Evolutionary conservation across 306 rosid species (phyloP).

Genomic region (Prunus fruticosa): DNA sequence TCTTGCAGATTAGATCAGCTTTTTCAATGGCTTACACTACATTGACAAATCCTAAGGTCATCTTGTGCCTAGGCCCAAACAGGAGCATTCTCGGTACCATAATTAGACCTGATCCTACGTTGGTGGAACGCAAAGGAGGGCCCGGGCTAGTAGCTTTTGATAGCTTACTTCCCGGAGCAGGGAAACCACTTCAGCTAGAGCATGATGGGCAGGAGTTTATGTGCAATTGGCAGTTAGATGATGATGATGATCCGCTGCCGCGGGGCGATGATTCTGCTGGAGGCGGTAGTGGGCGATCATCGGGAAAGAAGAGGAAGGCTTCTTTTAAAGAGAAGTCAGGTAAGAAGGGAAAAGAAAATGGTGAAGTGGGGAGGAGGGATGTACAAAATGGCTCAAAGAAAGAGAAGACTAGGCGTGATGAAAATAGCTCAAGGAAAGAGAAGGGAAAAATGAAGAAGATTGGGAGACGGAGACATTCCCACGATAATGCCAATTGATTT

Average conservation of each 20-base stretch:
- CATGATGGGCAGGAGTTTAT: slow-evolving; percentile 45
- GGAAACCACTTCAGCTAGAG: slow-evolving; percentile 54
- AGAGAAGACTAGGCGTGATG: slow-evolving; percentile 30
- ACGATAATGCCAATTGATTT: slow-evolving; percentile 19
- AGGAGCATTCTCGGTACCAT: slow-evolving; percentile 96
- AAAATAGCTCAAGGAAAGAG: slow-evolving; percentile 41
- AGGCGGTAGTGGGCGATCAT: slow-evolving; percentile 34
- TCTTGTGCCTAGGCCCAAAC: slow-evolving; percentile 57
- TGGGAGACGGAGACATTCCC: slow-evolving; percentile 29
- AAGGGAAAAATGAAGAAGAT: slow-evolving; percentile 30
- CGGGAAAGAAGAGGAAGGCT: slow-evolving; percentile 59
- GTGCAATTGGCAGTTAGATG: slow-evolving; percentile 75
- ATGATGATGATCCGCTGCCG: slow-evolving; percentile 79
- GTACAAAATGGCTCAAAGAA: slow-evolving; percentile 40
- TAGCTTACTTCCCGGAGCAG: slow-evolving; percentile 94
- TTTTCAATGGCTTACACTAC: slow-evolving; percentile 74
- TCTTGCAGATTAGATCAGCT: slow-evolving; percentile 81
- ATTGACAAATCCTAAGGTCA: slow-evolving; percentile 69
- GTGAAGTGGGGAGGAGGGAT: slow-evolving; percentile 18
- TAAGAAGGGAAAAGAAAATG: slow-evolving; percentile 52
- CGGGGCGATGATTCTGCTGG: slow-evolving; percentile 37
- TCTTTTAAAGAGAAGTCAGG: slow-evolving; percentile 37
- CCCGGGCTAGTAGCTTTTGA: slow-evolving; percentile 61
- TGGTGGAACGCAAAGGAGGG: slow-evolving; percentile 82
- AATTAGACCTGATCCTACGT: slow-evolving; percentile 74